Base-by-base conservation (phyloP, 139 green algal genomes). In the Chlamydomonas urium region DNA sequence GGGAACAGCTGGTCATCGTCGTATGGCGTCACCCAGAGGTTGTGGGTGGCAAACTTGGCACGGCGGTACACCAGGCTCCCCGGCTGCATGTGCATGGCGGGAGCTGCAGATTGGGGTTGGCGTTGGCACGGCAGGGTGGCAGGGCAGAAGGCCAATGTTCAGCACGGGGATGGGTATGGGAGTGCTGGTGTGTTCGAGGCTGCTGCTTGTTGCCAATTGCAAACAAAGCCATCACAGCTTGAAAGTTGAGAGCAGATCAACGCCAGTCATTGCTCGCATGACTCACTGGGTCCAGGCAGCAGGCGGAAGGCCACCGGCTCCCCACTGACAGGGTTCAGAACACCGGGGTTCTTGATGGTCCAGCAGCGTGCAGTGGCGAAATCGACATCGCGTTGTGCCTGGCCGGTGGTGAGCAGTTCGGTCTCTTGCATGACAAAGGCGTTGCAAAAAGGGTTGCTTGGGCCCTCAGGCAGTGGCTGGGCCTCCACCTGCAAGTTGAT, bases 401-500 rank as follows among this genome's bases (percentile, higher is more conserved):
- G 57, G 28, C 1, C 10, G 0, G 60, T 72, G 14, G 77, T 81
- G 17, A 77, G 34, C 60, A 97, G 79, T 24, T 88, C 69, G 1
- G 75, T 90, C 71, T 95, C 87, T 2, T 69, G 75, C 45, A 85
- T 72, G 2, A 69, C 69, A 67, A 96, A 97, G 31, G 80, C 91
- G 61, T 94, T 88, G 74, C 71, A 76, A 66, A 87, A 72, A 0
- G 89, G 89, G 77, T 97, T 97, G 28, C 78, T 38, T 0, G 87
- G 85, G 1, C 87, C 90, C 36, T 80, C 31, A 2, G 87, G 81
- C 60, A 93, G 75, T 2, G 74, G 42, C 56, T 82, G 69, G 14
- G 82, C 79, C 32, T 97, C 79, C 77, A 88, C 65, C 72, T 88
- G 26, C 29, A 6, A 63, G n/a, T n/a, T n/a, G n/a, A n/a, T n/a